Evolutionary conservation across 2,329 filamentous ascomycete genomes (phyloP).

Genomic region (Scolecobasidium constrictum): DNA sequence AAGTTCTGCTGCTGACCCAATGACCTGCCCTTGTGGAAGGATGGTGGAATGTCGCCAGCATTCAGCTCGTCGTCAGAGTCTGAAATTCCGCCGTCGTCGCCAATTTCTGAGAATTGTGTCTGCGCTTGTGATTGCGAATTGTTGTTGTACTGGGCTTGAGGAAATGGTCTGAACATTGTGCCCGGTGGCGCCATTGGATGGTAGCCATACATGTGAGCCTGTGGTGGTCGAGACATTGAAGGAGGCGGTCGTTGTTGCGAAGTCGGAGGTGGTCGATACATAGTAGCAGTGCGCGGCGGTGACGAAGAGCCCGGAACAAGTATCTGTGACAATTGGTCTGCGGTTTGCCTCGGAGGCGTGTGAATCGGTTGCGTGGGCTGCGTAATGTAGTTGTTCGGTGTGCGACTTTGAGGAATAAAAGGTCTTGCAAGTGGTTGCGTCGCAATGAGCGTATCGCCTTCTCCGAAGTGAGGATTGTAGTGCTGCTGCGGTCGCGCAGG

Average conservation of each 20-base stretch:
- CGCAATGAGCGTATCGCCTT: conserved; percentile 40
- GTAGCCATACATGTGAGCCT: background rate
- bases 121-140: conserved; percentile 5
- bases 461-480: conserved; percentile 23
- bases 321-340: conserved; percentile 5
- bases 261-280: background rate
- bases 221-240: background rate
- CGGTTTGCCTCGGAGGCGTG: background rate
- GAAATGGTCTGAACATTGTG: background rate
- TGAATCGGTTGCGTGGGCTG: conserved; percentile 51
- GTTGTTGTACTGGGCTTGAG: background rate
- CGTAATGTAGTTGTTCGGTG: conserved; percentile 23
- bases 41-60: conserved; percentile 4
- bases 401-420: conserved; percentile 11
- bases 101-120: conserved; percentile 1
- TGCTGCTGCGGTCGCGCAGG: conserved; percentile 7
- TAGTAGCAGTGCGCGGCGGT: conserved; percentile 1
- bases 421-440: conserved; percentile 30
- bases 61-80: conserved; percentile 7
- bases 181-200: conserved; percentile 7
- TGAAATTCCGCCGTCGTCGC: background rate
- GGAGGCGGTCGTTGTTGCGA: background rate
- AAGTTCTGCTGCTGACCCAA: background rate
- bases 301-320: conserved; percentile 5
- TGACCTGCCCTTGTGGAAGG: background rate